phyloP scores from a whole-genome alignment of 2,329 filamentous ascomycete genomes.

The Aspergillus persii region DNA sequence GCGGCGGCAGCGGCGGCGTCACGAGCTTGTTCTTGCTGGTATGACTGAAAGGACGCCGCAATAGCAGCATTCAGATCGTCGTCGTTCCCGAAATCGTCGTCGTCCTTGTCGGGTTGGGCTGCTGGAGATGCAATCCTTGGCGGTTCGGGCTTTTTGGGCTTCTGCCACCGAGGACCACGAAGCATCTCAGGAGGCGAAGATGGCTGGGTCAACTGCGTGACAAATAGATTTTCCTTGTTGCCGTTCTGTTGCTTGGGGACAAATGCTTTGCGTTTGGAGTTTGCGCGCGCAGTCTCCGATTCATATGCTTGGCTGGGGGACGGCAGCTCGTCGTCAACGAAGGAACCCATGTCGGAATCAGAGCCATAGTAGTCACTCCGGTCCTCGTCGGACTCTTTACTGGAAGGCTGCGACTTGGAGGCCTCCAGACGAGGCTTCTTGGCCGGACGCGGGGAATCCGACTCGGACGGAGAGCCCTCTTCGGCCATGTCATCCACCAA shows the following conservation, averaged over 20 bases:
- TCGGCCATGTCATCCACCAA: conserved; percentile 24
- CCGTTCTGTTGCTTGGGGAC: conserved; percentile 40
- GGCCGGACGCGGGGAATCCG: conserved; percentile 25
- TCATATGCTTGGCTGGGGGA: conserved; percentile 15
- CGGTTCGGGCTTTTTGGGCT: conserved; percentile 32
- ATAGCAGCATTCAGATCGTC: conserved; percentile 38
- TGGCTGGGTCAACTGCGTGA: conserved; percentile 49
- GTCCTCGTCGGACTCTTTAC: neutral
- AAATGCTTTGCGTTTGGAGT: conserved; percentile 41
- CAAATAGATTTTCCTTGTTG: conserved; percentile 45
- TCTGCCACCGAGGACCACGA: conserved; percentile 52
- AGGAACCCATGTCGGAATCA: conserved; percentile 19
- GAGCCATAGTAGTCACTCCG: conserved; percentile 12
- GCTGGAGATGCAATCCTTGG: conserved; percentile 11
- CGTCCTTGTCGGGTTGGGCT: neutral
- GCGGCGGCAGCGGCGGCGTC: neutral
- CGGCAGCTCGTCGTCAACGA: conserved; percentile 15
- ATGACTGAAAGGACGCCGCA: conserved; percentile 39
- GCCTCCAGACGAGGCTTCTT: conserved; percentile 36
- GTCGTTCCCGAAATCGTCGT: conserved; percentile 24
- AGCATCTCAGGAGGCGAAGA: conserved; percentile 52
- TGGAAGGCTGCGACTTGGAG: neutral
- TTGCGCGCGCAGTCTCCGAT: conserved; percentile 16
- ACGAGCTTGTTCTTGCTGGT: conserved; percentile 29
- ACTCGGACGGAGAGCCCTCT: neutral